Evolutionary conservation across 169 alveolate genomes (phyloP).

Genomic region (Plasmodium falciparum): DNA sequence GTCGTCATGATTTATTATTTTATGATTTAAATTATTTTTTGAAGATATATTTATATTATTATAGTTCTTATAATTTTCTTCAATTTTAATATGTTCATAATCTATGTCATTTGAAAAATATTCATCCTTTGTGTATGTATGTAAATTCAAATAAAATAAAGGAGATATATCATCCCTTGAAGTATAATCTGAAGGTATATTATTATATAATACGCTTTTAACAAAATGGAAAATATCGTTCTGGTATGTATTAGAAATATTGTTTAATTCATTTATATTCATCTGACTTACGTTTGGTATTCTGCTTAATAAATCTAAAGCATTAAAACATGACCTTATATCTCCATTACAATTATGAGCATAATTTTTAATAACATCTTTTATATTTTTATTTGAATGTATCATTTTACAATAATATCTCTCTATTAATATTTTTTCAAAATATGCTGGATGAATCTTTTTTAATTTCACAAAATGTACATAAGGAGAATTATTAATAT

Average conservation of each 20-base stretch:
- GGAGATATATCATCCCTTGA: constrained; percentile 2
- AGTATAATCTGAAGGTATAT: not conserved
- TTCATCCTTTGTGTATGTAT: not conserved
- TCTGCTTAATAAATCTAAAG: constrained; percentile 69
- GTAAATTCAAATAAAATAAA: not conserved
- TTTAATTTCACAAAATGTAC: constrained; percentile 65
- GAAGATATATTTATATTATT: not conserved
- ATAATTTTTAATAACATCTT: constrained; percentile 36
- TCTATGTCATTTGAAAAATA: not conserved
- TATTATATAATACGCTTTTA: constrained; percentile 44
- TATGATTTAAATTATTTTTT: not conserved
- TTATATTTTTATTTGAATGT: constrained; percentile 37
- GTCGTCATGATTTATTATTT: not conserved
- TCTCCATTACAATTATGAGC: constrained; percentile 74
- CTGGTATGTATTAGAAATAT: constrained; percentile 37
- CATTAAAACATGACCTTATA: constrained; percentile 69
- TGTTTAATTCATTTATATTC: constrained; percentile 34
- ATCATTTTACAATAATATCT: constrained; percentile 63
- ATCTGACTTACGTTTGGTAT: constrained; percentile 37
- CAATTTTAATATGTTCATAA: not conserved
- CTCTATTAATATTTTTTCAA: constrained; percentile 50
- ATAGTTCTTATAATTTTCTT: not conserved
- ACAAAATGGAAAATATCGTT: constrained; percentile 71
- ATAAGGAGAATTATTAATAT: constrained; percentile 66
- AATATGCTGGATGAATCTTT: constrained; percentile 59